These are phyloP conservation scores for Isochrysis galbana DNA, from an alignment of 78 protist species.

Conservation along the genomic window DNA sequence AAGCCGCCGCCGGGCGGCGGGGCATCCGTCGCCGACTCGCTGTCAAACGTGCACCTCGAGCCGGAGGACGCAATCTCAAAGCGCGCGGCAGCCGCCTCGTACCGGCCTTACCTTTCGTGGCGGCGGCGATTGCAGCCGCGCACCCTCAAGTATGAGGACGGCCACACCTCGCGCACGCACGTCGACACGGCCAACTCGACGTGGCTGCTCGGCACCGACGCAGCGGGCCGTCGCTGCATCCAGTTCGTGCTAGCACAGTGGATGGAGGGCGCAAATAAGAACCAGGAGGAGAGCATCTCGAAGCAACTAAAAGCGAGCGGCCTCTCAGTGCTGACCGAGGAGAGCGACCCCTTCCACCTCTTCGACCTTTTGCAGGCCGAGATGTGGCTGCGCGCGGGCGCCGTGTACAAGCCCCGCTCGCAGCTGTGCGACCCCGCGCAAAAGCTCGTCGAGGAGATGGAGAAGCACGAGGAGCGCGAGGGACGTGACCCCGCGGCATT, in stretches of 20 bases:
- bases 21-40: too few species aligned
- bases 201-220: not conserved
- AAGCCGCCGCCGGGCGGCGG: too few species aligned
- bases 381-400: conserved; percentile 22
- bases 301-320: not conserved
- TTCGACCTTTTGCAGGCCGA: not conserved
- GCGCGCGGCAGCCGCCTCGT: not conserved
- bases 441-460: not conserved
- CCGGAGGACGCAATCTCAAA: too few species aligned
- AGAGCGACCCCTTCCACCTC: not conserved
- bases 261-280: conserved; percentile 6
- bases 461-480: not conserved
- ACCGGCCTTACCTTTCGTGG: not conserved
- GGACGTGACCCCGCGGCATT: not conserved
- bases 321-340: not conserved
- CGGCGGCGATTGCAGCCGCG: not conserved
- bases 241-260: not conserved
- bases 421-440: not conserved
- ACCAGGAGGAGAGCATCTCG: not conserved
- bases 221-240: not conserved
- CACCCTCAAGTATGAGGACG: not conserved
- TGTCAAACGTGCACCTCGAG: too few species aligned
- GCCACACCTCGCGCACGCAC: not conserved
- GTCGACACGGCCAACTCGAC: conserved; percentile 5
- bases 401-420: not conserved